Base-by-base conservation (phyloP, 768 basidiomycete genomes). In the Cystobasidium tubakii region DNA sequence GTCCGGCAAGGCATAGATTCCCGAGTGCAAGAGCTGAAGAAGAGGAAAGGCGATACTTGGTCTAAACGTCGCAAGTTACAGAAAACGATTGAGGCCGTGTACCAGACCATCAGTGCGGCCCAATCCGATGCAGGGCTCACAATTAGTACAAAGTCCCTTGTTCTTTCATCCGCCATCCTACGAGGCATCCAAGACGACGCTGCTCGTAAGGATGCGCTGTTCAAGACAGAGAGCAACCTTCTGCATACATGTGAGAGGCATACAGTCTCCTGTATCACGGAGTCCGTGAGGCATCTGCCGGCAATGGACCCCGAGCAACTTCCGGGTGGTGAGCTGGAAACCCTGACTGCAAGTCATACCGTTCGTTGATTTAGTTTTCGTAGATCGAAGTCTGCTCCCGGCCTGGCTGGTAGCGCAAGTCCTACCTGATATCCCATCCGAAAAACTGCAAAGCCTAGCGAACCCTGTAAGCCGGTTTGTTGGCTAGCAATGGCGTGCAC, bases 351-450 rank as follows among this genome's bases (percentile, higher is more conserved):
- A 50, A 3, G 4, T 9, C 12, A 50, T 6, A 21, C 7, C 12
- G 46, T n/a, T 50, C 7, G 15, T 15, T 50, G 46, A 50, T 19
- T n/a, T 15, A 21, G 1, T 39, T 13, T 12, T 29, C 33, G 29
- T 19, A 67, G 23, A 31, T 17, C 36, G 29, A 1, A 31, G 62
- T 4, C 15, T 7, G 0, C 23, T 76, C 0, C 36, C 67, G 0
- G 75, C 76, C 1, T 78, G 77, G 77, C 42, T 75, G 1, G 76
- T 74, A 0, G 67, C 76, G 0, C 76, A 77, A 50, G 73, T 72
- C 0, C 1, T 78, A 0, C 66, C 76, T 3, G 55, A 34, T 31
- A 53, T 78, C 3, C 29, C 62, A 1, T 23, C 31, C 12, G 73
- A 69, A 2, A 9, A 25, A 0, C 66, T 77, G 1, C 63, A 42